These are phyloP conservation scores for Tothia fuscella DNA, from an alignment of 2,329 filamentous ascomycete species.

Conservation along the genomic window DNA sequence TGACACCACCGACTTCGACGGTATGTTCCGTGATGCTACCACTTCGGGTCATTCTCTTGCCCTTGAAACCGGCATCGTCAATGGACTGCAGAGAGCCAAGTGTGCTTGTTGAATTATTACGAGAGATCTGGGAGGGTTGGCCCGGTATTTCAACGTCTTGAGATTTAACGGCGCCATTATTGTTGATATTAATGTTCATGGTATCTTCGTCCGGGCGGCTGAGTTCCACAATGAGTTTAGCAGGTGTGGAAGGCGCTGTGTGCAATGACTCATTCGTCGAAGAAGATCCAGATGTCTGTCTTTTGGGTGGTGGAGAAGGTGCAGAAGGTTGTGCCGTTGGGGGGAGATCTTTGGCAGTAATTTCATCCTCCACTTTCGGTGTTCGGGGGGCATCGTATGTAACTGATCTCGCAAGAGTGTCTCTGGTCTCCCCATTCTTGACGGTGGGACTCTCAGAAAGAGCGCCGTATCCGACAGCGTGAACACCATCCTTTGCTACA, in stretches of 20 bases:
- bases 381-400: not conserved
- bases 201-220: not conserved
- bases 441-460: conserved; percentile 17
- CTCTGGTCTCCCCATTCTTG: not conserved
- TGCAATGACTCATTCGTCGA: not conserved
- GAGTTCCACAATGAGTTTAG: conserved; percentile 6
- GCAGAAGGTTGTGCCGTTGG: not conserved
- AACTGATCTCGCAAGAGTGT: no score
- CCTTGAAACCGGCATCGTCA: conserved; percentile 12
- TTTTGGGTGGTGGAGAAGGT: not conserved
- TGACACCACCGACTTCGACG: conserved; percentile 60
- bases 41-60: conserved; percentile 44
- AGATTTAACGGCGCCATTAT: not conserved
- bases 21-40: conserved; percentile 71
- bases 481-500: conserved; percentile 53
- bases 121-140: not conserved
- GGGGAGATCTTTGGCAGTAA: not conserved
- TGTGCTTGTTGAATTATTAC: not conserved
- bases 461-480: conserved; percentile 42
- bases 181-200: not conserved
- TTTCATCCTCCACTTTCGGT: not conserved
- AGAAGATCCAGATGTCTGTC: conserved; percentile 1
- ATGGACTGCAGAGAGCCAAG: conserved; percentile 4
- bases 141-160: not conserved
- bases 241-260: not conserved